These are phyloP conservation scores for Xerocomus nothofagi DNA, from an alignment of 1,284 basidiomycete species.

Conservation along the genomic window DNA sequence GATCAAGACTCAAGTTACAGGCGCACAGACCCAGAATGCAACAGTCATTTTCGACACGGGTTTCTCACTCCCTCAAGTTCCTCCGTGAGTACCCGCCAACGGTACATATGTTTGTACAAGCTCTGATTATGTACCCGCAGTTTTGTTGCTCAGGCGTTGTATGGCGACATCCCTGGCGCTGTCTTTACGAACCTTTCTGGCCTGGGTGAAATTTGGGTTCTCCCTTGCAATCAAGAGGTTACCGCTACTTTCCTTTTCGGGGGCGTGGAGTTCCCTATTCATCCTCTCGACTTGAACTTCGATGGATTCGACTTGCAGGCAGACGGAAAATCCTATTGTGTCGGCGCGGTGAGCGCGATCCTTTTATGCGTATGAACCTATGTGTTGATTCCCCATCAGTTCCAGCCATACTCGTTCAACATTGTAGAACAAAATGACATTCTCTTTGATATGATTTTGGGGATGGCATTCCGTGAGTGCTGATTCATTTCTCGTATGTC, in stretches of 20 bases:
- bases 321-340: constrained; percentile 40
- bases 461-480: constrained; percentile 56
- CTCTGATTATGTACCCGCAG: constrained; percentile 34
- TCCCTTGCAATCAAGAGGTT: constrained; percentile 60
- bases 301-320: constrained; percentile 29
- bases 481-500: not conserved
- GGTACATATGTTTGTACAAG: not conserved
- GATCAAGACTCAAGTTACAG: constrained; percentile 44
- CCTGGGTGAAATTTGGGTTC: constrained; percentile 52
- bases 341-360: constrained; percentile 45
- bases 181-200: constrained; percentile 44
- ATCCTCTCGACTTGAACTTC: constrained; percentile 52
- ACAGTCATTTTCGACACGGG: constrained; percentile 68
- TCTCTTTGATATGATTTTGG: constrained; percentile 43
- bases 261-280: constrained; percentile 53
- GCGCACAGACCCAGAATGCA: constrained; percentile 43
- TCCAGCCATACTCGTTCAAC: constrained; percentile 43
- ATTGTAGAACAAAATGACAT: constrained; percentile 45
- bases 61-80: constrained; percentile 65
- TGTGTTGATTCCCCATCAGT: constrained; percentile 37
- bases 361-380: not conserved
- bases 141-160: constrained; percentile 55
- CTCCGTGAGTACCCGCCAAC: constrained; percentile 47
- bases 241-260: constrained; percentile 62
- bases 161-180: constrained; percentile 50